phyloP scores from a whole-genome alignment of 2,329 filamentous ascomycete species.

The Aspergillus niger region DNA sequence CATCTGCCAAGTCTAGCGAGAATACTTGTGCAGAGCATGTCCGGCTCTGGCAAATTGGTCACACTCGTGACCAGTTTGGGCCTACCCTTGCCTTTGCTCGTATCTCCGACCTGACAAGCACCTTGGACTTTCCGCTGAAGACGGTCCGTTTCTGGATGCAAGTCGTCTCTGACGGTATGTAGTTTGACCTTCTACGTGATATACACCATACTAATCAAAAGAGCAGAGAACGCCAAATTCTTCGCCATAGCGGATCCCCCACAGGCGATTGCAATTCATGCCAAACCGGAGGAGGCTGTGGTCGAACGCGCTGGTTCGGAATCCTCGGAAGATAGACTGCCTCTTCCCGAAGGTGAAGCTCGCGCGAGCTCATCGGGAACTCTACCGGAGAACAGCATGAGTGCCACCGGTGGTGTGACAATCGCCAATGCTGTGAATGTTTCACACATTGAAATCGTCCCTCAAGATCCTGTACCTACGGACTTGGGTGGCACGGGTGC shows the following conservation, averaged over 20 bases:
- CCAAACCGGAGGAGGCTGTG: conserved; percentile 35
- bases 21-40: conserved; percentile 35
- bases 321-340: conserved; percentile 23
- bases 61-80: conserved; percentile 34
- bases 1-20: conserved; percentile 27
- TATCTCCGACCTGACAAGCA: conserved; percentile 34
- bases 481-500: neutral
- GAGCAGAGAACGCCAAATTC: conserved; percentile 36
- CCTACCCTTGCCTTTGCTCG: conserved; percentile 39
- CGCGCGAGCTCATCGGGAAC: conserved; percentile 34
- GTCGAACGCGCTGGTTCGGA: conserved; percentile 31
- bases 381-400: conserved; percentile 5
- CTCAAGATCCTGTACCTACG: neutral
- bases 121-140: conserved; percentile 30
- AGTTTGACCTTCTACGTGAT: no score
- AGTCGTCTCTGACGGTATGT: conserved; percentile 39
- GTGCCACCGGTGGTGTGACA: neutral
- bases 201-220: conserved; percentile 9
- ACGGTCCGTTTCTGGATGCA: conserved; percentile 44
- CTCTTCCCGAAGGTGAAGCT: conserved; percentile 22
- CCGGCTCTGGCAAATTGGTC: conserved; percentile 45
- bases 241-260: conserved; percentile 41
- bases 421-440: neutral
- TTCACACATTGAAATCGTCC: neutral
- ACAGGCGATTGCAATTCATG: conserved; percentile 22